Conservation (phyloP, 805 yeast species). For the Zygosaccharomyces kombuchaensis region DNA sequence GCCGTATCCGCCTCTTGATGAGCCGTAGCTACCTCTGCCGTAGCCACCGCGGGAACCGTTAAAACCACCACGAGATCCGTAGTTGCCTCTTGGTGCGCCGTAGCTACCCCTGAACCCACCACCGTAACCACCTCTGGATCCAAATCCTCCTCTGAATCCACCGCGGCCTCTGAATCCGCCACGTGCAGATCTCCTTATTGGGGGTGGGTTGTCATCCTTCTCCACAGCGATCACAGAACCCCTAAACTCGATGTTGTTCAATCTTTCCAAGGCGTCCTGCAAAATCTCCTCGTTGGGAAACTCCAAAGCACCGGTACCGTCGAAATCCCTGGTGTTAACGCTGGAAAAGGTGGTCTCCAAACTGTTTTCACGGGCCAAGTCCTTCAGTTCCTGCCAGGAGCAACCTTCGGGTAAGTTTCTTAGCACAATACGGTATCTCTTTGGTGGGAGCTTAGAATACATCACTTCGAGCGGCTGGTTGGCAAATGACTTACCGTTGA, state of each 20-base stretch:
- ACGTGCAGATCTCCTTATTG: conserved; percentile 45
- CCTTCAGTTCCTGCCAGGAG: conserved; percentile 88
- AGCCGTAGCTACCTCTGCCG: conserved; percentile 29
- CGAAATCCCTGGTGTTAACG: conserved; percentile 43
- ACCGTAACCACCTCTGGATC: conserved; percentile 38
- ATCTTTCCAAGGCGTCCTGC: conserved; percentile 64
- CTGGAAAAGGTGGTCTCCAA: conserved; percentile 57
- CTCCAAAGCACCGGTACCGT: conserved; percentile 45
- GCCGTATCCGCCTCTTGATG: conserved; percentile 22
- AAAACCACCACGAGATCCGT: conserved; percentile 39
- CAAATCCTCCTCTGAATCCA: conserved; percentile 47
- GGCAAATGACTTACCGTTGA: conserved; percentile 66
- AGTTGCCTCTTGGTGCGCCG: conserved; percentile 44
- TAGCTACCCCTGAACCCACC: conserved; percentile 36
- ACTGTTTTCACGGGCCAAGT: conserved; percentile 76
- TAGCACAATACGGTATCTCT: conserved; percentile 68
- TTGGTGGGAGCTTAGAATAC: conserved; percentile 49
- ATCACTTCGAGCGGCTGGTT: conserved; percentile 45
- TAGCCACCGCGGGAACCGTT: conserved; percentile 41
- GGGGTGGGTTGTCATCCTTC: conserved; percentile 61
- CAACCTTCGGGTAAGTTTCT: conserved; percentile 68
- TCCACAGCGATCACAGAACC: conserved; percentile 70
- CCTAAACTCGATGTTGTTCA: conserved; percentile 67
- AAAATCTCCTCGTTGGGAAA: conserved; percentile 66
- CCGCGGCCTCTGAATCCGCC: conserved; percentile 47